Percentiles rank a stretch among this genome's conserved stretches.
Conservation (phyloP, 164 flowering plant genomes). For the Annona squamosa region DNA sequence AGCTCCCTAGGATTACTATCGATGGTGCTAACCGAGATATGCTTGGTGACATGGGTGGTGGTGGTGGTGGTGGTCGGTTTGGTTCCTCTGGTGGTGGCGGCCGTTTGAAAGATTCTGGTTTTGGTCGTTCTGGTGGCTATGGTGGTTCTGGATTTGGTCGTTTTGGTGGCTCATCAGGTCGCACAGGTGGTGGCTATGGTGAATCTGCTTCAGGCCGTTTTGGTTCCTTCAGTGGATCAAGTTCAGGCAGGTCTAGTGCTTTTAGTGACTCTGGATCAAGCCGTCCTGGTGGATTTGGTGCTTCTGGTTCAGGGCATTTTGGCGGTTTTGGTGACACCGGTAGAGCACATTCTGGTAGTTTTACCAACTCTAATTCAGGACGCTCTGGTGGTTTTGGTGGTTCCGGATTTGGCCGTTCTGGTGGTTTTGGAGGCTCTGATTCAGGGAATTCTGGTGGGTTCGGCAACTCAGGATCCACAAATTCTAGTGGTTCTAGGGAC, state of each 20-base stretch:
- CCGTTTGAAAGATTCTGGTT: constrained; percentile 15
- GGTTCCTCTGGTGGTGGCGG: constrained; percentile 33
- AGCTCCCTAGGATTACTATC: constrained; percentile 65
- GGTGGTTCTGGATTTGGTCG: constrained; percentile 11
- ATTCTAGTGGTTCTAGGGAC: constrained; percentile 11
- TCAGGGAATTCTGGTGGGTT: constrained; percentile 23
- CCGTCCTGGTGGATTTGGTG: constrained; percentile 18
- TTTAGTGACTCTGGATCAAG: constrained; percentile 28
- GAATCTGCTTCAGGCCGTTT: constrained; percentile 18
- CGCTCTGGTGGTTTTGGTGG: not conserved
- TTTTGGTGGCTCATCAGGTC: constrained; percentile 12
- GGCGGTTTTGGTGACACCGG: constrained; percentile 6
- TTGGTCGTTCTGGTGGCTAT: constrained; percentile 10
- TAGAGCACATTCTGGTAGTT: constrained; percentile 8
- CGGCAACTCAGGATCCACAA: constrained; percentile 14
- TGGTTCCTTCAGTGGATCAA: constrained; percentile 9
- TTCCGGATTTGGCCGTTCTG: not conserved
- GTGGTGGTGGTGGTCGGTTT: constrained; percentile 21
- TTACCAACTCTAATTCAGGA: constrained; percentile 15
- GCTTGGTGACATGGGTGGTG: constrained; percentile 31
- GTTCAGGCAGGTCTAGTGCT: constrained; percentile 22
- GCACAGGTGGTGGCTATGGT: constrained; percentile 10
- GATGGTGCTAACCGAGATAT: constrained; percentile 34
- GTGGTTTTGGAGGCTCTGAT: constrained; percentile 30
- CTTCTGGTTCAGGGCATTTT: constrained; percentile 3